These are phyloP conservation scores for Pythium oligandrum DNA, from an alignment of 352 stramenopile genomes.

Conservation along the genomic window DNA sequence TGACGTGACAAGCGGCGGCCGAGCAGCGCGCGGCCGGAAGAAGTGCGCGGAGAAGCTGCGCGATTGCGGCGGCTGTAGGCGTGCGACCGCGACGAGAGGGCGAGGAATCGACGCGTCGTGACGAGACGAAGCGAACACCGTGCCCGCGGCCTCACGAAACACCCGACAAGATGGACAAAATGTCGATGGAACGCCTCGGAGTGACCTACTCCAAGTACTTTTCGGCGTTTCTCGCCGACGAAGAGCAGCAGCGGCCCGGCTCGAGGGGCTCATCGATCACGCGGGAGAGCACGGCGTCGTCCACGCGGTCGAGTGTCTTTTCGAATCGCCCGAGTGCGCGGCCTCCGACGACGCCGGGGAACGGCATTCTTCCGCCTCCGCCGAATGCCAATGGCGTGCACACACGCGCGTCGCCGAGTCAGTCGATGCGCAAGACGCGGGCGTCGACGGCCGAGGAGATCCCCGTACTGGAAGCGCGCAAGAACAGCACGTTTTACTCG, in stretches of 20 bases:
- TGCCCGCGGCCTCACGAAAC: not conserved
- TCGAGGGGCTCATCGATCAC: too few relatives aligned
- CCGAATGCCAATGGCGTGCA: slow-evolving; percentile 1
- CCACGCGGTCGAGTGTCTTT: too few relatives aligned
- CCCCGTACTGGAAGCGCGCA: slow-evolving; percentile 51
- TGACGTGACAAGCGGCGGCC: not conserved
- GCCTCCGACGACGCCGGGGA: not conserved
- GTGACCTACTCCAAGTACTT: slow-evolving; percentile 21
- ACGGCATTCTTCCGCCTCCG: not conserved
- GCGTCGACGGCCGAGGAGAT: slow-evolving; percentile 35
- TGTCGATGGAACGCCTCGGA: slow-evolving; percentile 17
- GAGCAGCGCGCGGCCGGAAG: not conserved
- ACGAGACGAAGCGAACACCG: not conserved
- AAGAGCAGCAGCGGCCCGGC: not conserved
- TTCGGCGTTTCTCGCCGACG: slow-evolving; percentile 24
- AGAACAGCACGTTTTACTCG: slow-evolving; percentile 32
- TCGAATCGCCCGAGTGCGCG: not conserved
- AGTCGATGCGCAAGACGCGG: too few relatives aligned
- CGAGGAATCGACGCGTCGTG: too few relatives aligned
- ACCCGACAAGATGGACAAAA: too few relatives aligned
- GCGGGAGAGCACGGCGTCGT: too few relatives aligned
- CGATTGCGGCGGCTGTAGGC: too few relatives aligned
- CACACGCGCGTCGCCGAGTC: not conserved
- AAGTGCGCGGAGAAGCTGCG: not conserved
- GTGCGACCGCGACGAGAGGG: too few relatives aligned